Conservation (phyloP, 2,329 filamentous ascomycete species). For the Ceratocystis colombiana region DNA sequence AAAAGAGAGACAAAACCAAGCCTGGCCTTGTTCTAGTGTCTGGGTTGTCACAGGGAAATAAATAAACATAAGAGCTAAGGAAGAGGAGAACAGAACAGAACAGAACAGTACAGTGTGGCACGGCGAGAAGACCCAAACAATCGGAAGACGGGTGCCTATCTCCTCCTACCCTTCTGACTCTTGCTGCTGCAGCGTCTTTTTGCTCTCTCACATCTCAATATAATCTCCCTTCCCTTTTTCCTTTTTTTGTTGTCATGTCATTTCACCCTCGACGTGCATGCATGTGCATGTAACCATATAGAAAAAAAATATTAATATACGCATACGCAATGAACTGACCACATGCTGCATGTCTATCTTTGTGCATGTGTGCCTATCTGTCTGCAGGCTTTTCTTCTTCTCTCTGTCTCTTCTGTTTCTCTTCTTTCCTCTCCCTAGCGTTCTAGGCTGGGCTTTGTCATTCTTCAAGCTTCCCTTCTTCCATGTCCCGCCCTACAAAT, state of each 20-base stretch:
- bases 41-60: neutral
- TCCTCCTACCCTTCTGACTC: neutral
- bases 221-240: neutral
- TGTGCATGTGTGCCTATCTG: neutral
- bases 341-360: slow-evolving; percentile 4
- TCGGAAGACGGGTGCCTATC: neutral
- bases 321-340: slow-evolving; percentile 5
- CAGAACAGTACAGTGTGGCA: neutral
- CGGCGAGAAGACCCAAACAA: neutral
- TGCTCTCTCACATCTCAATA: neutral
- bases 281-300: slow-evolving; percentile 3
- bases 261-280: neutral
- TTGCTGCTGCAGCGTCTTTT: neutral
- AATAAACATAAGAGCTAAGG: neutral
- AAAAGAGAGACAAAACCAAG: neutral
- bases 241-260: neutral
- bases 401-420: neutral
- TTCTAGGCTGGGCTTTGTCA: slow-evolving; percentile 3
- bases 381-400: neutral
- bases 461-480: slow-evolving; percentile 9
- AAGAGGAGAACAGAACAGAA: neutral
- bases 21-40: neutral
- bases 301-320: slow-evolving; percentile 10
- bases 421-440: neutral
- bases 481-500: neutral